Evolutionary conservation across 441 rosid genomes (phyloP).

Genomic region (Macaranga tanarius): DNA sequence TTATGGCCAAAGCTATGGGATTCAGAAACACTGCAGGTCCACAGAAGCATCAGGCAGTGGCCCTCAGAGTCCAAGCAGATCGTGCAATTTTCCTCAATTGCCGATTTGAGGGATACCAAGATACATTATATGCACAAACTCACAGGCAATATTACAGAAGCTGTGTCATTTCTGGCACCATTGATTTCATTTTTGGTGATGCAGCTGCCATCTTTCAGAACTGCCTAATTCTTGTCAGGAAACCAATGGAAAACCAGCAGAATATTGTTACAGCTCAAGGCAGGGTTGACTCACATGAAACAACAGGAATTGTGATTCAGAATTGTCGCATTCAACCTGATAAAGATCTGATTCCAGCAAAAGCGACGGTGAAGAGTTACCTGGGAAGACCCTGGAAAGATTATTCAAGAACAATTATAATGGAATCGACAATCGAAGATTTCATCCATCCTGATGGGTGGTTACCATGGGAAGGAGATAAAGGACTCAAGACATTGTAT

Average conservation of each 20-base stretch:
- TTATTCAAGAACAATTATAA: conserved; percentile 56
- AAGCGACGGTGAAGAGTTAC: conserved; percentile 44
- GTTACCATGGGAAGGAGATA: conserved; percentile 52
- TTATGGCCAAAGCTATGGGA: conserved; percentile 68
- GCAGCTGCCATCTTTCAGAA: conserved; percentile 71
- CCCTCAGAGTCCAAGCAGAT: conserved; percentile 58
- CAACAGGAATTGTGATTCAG: conserved; percentile 64
- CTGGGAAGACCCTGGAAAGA: conserved; percentile 77
- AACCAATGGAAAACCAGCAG: conserved; percentile 49
- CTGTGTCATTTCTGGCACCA: conserved; percentile 55
- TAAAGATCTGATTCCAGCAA: conserved; percentile 36
- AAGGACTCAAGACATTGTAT: conserved; percentile 48
- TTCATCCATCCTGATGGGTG: conserved; percentile 67
- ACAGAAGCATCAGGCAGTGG: conserved; percentile 61
- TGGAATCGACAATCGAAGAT: conserved; percentile 61
- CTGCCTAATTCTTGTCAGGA: conserved; percentile 49
- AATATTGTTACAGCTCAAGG: conserved; percentile 62
- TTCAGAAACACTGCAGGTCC: conserved; percentile 77
- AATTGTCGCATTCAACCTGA: conserved; percentile 52
- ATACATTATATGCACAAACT: conserved; percentile 60
- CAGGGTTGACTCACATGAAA: conserved; percentile 46
- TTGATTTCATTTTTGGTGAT: conserved; percentile 81
- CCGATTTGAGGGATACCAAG: conserved; percentile 70
- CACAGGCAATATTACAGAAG: conserved; percentile 69
- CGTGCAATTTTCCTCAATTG: conserved; percentile 57